Conservation (phyloP, 2,329 filamentous ascomycete species). For the Periconia macrospinosa region DNA sequence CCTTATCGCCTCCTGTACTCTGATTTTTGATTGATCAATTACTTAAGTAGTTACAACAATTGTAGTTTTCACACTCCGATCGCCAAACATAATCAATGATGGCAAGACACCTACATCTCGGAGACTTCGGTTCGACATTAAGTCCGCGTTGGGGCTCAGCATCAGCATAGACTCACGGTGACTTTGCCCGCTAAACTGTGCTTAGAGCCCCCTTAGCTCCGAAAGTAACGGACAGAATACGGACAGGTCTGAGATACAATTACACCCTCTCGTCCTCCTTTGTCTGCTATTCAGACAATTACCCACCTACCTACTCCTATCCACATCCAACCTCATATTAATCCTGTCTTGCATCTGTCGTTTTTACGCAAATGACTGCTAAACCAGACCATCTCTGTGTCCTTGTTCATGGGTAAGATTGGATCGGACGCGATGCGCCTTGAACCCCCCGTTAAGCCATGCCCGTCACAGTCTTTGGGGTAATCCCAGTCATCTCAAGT, state of each 20-base stretch:
- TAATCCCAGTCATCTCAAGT: slow-evolving; percentile 72
- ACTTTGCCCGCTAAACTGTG: not conserved
- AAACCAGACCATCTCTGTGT: slow-evolving; percentile 71
- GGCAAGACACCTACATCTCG: not conserved
- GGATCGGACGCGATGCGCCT: not conserved
- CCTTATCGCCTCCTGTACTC: too few species aligned
- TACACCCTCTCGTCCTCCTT: slow-evolving; percentile 14
- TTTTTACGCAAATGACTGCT: slow-evolving; percentile 14
- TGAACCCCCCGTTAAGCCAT: not conserved
- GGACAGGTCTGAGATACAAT: not conserved
- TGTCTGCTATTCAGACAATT: not conserved
- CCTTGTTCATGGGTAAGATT: slow-evolving; percentile 70
- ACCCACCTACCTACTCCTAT: not conserved
- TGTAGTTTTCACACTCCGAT: not conserved
- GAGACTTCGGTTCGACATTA: not conserved
- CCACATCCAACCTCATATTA: not conserved
- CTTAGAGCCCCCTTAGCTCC: not conserved
- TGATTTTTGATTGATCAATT: too few species aligned
- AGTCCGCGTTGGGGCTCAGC: not conserved
- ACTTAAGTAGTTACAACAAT: too few species aligned
- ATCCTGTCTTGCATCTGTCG: not conserved
- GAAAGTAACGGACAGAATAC: not conserved
- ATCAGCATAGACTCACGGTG: not conserved
- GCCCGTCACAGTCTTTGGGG: slow-evolving; percentile 68
- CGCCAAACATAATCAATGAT: not conserved